phyloP scores from a whole-genome alignment of 371 early-diverging fungal species.

The Mucor circinelloides region DNA sequence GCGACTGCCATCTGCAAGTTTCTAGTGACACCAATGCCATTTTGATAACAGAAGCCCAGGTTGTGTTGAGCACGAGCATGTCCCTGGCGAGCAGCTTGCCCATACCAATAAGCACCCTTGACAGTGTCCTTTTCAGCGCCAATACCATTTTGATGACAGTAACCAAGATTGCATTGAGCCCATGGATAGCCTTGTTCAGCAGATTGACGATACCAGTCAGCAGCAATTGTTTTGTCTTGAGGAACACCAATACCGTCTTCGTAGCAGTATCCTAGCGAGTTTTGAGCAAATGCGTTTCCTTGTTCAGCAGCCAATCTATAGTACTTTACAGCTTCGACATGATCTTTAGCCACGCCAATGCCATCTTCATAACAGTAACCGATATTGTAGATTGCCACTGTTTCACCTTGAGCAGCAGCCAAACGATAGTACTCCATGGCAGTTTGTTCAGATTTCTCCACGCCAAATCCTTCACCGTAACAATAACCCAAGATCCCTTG shows the following conservation, averaged over 20 bases:
- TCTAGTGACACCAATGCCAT: constrained; percentile 73
- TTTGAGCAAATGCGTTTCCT: constrained; percentile 83
- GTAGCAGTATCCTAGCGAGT: constrained; percentile 80
- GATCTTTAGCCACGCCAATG: constrained; percentile 69
- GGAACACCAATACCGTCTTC: constrained; percentile 76
- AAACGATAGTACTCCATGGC: constrained; percentile 75
- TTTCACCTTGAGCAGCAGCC: constrained; percentile 66
- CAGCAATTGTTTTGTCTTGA: constrained; percentile 45
- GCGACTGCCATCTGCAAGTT: constrained; percentile 65
- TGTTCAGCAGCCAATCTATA: constrained; percentile 72
- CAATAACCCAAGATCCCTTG: constrained; percentile 73
- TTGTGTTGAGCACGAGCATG: constrained; percentile 86
- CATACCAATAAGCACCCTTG: constrained; percentile 83
- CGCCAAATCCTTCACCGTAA: constrained; percentile 84
- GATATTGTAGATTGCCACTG: constrained; percentile 81
- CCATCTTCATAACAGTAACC: constrained; percentile 88
- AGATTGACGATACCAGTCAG: constrained; percentile 74
- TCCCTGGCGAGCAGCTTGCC: constrained; percentile 74
- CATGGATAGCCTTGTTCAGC: constrained; percentile 64
- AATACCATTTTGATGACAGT: constrained; percentile 84
- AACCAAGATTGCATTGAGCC: constrained; percentile 80
- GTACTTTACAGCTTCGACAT: constrained; percentile 74
- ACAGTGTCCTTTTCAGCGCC: constrained; percentile 66
- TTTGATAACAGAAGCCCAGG: constrained; percentile 86
- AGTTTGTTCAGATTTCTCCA: constrained; percentile 64